These are phyloP conservation scores for Penicillium decumbens DNA, from an alignment of 2,329 filamentous ascomycete species.

Conservation along the genomic window DNA sequence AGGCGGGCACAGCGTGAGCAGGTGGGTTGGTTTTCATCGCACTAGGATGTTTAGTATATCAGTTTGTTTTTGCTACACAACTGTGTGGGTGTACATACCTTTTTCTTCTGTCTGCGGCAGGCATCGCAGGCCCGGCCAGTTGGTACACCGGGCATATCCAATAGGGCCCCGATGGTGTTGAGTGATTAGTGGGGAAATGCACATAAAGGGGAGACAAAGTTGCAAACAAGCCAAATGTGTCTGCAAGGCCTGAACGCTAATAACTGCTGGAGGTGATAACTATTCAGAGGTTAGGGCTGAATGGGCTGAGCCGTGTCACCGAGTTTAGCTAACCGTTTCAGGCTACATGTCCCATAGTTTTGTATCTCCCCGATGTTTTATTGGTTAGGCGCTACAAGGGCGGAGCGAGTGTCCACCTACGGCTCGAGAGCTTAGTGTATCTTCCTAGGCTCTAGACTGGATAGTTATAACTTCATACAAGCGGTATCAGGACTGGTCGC, in stretches of 20 bases:
- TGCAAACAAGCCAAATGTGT: not conserved
- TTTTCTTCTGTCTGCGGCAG: slow-evolving; percentile 53
- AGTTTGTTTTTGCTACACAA: too few relatives aligned
- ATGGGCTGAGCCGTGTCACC: not conserved
- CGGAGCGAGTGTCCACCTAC: not conserved
- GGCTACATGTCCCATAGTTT: slow-evolving; percentile 6
- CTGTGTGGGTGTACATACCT: slow-evolving; percentile 35
- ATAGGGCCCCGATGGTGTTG: not conserved
- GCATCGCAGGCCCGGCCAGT: slow-evolving; percentile 49
- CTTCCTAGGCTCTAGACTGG: not conserved
- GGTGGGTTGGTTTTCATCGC: slow-evolving; percentile 44
- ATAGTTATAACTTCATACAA: too few relatives aligned
- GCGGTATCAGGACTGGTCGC: too few relatives aligned
- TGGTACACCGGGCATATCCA: slow-evolving; percentile 50
- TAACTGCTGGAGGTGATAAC: not conserved
- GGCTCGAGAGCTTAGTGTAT: not conserved
- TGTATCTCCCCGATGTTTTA: not conserved
- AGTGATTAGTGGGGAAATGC: not conserved
- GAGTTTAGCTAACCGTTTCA: slow-evolving; percentile 19
- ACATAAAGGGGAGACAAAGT: not conserved
- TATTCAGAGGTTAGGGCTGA: slow-evolving; percentile 7
- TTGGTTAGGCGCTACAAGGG: slow-evolving; percentile 1
- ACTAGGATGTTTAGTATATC: slow-evolving; percentile 32
- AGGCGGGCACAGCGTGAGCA: slow-evolving; percentile 48
- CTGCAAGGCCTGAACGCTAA: not conserved